Base-by-base conservation (phyloP, 176 grass and related monocot species). In the Oryza glaberrima region DNA sequence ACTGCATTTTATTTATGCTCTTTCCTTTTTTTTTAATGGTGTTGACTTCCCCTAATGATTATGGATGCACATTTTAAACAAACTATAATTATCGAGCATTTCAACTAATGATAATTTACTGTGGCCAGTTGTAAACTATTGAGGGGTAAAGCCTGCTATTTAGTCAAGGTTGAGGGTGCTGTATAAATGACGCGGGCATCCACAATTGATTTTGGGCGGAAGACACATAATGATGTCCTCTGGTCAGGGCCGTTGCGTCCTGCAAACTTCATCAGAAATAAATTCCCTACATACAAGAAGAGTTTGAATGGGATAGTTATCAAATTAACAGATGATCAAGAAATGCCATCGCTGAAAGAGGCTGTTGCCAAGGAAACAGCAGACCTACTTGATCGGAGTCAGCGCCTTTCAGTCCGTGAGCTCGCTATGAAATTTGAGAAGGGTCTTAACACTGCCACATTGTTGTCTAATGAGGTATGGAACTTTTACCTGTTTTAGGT, bases 401-500 rank as follows among this genome's bases (percentile, higher is more conserved):
- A 92, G 76, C 91, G 94, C 8, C 84, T 90, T 68, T 97, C 94
- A 19, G 94, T 97, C 40, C 91, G 91, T 3, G 94, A 97, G 23
- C 91, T 97, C 8, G 76, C 91, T 4, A 81, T 89, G 86, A 97
- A 97, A 82, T 97, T 97, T 23, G 94, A 97, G 75, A 97, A 94
- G 87, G 94, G 94, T 60, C 88, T 97, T 20, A 88, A 81, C 30
- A 86, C 91, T 15, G 94, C 94, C 65, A 91, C 91, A 16, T 79
- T 84, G 85, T 85, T 97, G 30, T 94, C 94, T 78, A 88, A 97
- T 51, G 91, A 97, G 94, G 94, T 97, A 15, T 30, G 67, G 11
- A 35, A 70, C 3, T 46, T 46, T 22, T n/a, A 69, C 0, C 0
- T 9, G 68, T 19, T 76, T 25, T 22, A 73, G 23, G 45, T 78